Evolutionary conservation across 495 filamentous ascomycete genomes (phyloP).

Genomic region (Sordaria brevicollis): DNA sequence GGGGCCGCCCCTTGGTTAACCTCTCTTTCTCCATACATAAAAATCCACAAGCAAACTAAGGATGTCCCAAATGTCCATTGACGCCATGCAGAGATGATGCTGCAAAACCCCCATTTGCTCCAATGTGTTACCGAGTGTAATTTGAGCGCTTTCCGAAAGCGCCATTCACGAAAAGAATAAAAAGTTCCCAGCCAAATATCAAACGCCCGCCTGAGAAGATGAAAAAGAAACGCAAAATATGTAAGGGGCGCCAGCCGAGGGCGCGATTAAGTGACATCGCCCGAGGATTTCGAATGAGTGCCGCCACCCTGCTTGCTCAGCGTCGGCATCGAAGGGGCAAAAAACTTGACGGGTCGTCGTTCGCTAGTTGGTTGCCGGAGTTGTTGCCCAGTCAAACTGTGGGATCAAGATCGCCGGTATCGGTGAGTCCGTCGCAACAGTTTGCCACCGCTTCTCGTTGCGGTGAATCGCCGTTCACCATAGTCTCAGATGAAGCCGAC

Average conservation of each 20-base stretch:
- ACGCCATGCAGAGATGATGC: background rate
- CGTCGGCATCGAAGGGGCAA: background rate
- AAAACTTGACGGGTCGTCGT: background rate
- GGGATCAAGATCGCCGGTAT: background rate
- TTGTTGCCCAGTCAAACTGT: background rate
- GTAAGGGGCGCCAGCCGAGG: background rate
- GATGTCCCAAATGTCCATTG: background rate
- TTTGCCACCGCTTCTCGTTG: background rate
- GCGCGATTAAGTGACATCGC: background rate
- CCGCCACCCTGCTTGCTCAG: background rate
- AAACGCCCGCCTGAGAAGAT: background rate
- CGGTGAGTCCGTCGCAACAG: background rate
- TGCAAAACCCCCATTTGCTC: background rate
- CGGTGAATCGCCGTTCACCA: background rate
- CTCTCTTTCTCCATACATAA: background rate
- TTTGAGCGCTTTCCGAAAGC: background rate
- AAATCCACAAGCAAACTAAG: background rate
- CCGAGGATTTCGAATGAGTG: background rate
- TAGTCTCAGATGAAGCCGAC: background rate
- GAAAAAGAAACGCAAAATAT: background rate
- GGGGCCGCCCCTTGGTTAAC: background rate
- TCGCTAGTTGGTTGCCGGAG: background rate
- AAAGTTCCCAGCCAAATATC: background rate
- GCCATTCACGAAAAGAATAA: background rate
- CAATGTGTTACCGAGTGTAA: background rate